phyloP scores from a whole-genome alignment of 2,329 filamentous ascomycete genomes.

The Talaromyces islandicus region DNA sequence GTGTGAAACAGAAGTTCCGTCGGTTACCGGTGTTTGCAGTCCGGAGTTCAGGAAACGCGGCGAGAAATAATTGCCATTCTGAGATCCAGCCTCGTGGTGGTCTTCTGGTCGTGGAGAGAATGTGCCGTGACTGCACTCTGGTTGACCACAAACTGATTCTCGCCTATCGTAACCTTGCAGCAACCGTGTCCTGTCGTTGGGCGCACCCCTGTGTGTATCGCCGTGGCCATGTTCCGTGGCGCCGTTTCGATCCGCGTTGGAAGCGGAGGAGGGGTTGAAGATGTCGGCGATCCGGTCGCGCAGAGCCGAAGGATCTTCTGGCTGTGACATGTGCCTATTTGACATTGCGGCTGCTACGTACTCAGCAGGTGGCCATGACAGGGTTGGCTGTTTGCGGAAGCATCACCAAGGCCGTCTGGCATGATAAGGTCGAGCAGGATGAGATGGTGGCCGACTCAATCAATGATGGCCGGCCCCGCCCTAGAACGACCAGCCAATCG shows the following conservation, averaged over 20 bases:
- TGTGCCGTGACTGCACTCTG: constrained; percentile 64
- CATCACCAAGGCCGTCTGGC: background rate
- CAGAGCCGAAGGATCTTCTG: constrained; percentile 12
- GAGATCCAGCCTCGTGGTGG: constrained; percentile 32
- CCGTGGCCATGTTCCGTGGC: background rate
- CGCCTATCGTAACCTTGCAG: constrained; percentile 34
- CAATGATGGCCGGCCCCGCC: background rate
- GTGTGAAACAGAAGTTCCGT: constrained; percentile 63
- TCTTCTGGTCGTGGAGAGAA: constrained; percentile 63
- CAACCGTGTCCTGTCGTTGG: constrained; percentile 29
- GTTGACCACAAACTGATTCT: constrained; percentile 33
- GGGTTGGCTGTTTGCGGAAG: background rate
- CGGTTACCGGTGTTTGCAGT: constrained; percentile 47
- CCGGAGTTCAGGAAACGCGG: constrained; percentile 14
- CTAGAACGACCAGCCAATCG: background rate
- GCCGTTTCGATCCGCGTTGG: constrained; percentile 9
- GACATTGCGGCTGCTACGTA: constrained; percentile 5
- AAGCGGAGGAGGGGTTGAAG: constrained; percentile 19
- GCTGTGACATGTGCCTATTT: constrained; percentile 1
- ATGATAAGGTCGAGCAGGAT: background rate
- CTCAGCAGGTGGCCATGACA: background rate
- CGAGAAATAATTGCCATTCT: constrained; percentile 18
- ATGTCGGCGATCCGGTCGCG: constrained; percentile 25
- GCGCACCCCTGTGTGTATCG: background rate
- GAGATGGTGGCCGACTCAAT: too few species aligned